Evolutionary conservation across 164 flowering plant species (phyloP).

Genomic region (Kingdonia uniflora): DNA sequence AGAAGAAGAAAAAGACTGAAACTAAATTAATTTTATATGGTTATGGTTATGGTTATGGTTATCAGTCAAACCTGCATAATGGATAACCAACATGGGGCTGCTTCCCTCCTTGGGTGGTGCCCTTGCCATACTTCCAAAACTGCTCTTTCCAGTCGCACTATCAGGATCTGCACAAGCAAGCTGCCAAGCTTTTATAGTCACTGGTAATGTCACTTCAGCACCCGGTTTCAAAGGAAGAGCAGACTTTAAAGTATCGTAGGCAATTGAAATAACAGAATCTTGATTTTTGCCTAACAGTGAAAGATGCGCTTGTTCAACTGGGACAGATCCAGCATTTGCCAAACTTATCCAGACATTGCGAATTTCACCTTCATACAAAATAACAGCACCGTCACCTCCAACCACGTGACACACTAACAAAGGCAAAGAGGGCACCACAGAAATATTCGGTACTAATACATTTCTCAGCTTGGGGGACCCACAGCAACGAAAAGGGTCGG

Average conservation of each 20-base stretch:
- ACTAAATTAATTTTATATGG: too few relatives aligned
- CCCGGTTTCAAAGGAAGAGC: slow-evolving; percentile 95
- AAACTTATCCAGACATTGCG: slow-evolving; percentile 79
- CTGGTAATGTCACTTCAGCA: slow-evolving; percentile 69
- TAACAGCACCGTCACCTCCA: slow-evolving; percentile 86
- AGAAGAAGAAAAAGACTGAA: too few relatives aligned
- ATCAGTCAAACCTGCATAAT: slow-evolving; percentile 76
- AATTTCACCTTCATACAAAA: slow-evolving; percentile 95
- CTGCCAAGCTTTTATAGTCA: slow-evolving; percentile 91
- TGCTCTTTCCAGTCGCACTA: slow-evolving; percentile 34
- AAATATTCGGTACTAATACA: slow-evolving; percentile 58
- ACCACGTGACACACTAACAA: slow-evolving; percentile 75
- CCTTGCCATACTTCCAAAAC: slow-evolving; percentile 39
- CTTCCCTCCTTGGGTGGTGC: slow-evolving; percentile 64
- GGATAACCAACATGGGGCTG: slow-evolving; percentile 76
- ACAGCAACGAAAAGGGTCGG: slow-evolving; percentile 94
- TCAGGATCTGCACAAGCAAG: slow-evolving; percentile 53
- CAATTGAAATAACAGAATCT: slow-evolving; percentile 73
- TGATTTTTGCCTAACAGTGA: slow-evolving; percentile 92
- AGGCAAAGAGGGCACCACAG: slow-evolving; percentile 80
- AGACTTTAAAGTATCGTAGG: slow-evolving; percentile 49
- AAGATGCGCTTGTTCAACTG: slow-evolving; percentile 88
- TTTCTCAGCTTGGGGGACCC: slow-evolving; percentile 69
- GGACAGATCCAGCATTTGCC: slow-evolving; percentile 94
- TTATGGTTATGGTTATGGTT: neutral